Base-by-base conservation (phyloP, 2,329 filamentous ascomycete species). In the Hymenoscyphus repandus region DNA sequence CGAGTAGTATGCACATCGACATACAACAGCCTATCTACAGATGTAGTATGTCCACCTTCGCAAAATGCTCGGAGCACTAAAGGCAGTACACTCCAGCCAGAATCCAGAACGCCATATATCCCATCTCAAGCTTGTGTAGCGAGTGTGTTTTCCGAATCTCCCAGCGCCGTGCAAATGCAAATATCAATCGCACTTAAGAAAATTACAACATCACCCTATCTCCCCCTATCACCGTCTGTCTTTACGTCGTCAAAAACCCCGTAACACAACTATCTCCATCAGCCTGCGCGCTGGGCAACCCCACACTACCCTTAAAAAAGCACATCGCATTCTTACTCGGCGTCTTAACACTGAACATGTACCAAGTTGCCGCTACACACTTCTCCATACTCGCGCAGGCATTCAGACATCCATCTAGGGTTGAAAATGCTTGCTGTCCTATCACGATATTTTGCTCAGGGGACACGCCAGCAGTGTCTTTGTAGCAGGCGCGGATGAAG, bases 341-440 rank as follows among this genome's bases (percentile, higher is more conserved):
- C 5, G 32, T 39, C 1, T 37, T 40, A 1, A 52, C 42, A 3
- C 55, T 57, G 33, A 60, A 60, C n/a, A 59, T 54, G 18, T 59
- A 51, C 59, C 58, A 61, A 11, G 53, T 55, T 2, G 56, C 58
- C 12, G 54, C 59, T 10, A 58, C 45, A 38, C 58, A 61, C 6
- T 55, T 53, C 30, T 36, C 36, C 3, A 42, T 22, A 3, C 12
- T 45, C 18, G 58, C 58, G 47, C 59, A 61, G 3, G 48, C 22
- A 27, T 57, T 41, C 17, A 61, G 15, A 42, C 58, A 61, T 1
- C 41, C 36, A 22, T 56, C 27, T 11, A 60, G 50, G 13, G 38
- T 54, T 1, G 20, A 43, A 11, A 48, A 43, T 6, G 46, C 51
- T 22, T 45, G 34, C 6, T 59, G 60, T 5, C 39, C 49, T 9